Conservation (phyloP, 2,329 filamentous ascomycete genomes). For the Penicillium thymicola region DNA sequence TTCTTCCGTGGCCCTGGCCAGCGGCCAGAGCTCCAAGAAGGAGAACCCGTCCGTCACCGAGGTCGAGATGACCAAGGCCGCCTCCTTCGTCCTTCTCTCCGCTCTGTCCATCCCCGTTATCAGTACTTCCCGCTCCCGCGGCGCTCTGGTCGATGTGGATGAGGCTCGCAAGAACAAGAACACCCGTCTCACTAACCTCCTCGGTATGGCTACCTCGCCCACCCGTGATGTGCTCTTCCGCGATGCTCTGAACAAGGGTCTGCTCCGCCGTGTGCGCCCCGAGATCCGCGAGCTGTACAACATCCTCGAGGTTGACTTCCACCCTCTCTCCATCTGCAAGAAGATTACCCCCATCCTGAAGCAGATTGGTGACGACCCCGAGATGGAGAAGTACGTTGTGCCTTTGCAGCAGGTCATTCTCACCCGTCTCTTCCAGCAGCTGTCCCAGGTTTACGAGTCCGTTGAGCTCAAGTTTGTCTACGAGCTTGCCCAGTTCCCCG, state of each 20-base stretch:
- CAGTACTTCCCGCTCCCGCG: conserved; percentile 93
- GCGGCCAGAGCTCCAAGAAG: conserved; percentile 84
- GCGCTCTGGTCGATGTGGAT: conserved; percentile 93
- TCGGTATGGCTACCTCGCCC: conserved; percentile 87
- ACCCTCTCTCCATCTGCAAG: conserved; percentile 96
- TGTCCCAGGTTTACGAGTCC: conserved; percentile 98
- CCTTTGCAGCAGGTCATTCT: conserved; percentile 98
- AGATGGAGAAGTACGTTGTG: conserved; percentile 95
- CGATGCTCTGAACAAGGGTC: conserved; percentile 89
- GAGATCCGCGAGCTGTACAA: conserved; percentile 98
- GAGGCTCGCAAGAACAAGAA: conserved; percentile 99
- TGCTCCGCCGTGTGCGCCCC: conserved; percentile 85
- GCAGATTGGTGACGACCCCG: conserved; percentile 87
- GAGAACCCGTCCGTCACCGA: conserved; percentile 90
- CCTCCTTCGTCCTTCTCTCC: conserved; percentile 91
- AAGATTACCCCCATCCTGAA: conserved; percentile 96
- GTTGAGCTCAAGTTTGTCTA: conserved; percentile 93
- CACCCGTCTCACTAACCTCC: conserved; percentile 88
- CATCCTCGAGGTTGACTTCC: conserved; percentile 98
- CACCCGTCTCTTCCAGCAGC: conserved; percentile 95
- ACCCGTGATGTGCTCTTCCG: conserved; percentile 91
- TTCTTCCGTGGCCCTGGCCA: conserved; percentile 76
- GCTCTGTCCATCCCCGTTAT: conserved; percentile 98
- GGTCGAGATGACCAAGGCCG: conserved; percentile 86
- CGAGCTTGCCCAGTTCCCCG: conserved; percentile 89